Conservation (phyloP, 108 stramenopile species). For the Cyclotella baltica region DNA sequence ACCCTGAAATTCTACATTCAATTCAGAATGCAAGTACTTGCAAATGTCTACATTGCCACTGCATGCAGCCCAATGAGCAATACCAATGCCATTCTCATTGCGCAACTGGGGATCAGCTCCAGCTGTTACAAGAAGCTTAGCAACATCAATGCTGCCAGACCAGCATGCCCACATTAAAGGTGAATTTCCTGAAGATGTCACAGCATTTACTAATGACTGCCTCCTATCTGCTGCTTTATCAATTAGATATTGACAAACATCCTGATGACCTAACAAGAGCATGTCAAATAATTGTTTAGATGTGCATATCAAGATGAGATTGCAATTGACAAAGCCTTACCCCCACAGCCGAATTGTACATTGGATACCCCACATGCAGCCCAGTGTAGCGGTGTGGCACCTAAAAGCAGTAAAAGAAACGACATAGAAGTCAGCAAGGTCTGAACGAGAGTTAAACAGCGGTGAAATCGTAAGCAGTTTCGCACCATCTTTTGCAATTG, state of each 20-base stretch:
- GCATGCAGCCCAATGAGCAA: constrained; percentile 36
- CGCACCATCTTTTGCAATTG: constrained; percentile 34
- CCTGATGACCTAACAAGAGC: constrained; percentile 1
- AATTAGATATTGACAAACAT: constrained; percentile 21
- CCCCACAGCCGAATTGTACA: constrained; percentile 24
- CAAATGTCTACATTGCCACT: constrained; percentile 7
- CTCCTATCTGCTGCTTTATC: constrained; percentile 16
- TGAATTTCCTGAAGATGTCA: constrained; percentile 12
- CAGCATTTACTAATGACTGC: constrained; percentile 26
- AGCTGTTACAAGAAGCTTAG: constrained; percentile 35
- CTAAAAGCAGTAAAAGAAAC: too few species aligned
- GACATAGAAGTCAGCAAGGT: too few species aligned
- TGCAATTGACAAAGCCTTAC: background rate
- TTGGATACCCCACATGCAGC: constrained; percentile 34
- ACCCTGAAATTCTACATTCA: background rate
- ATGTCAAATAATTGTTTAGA: background rate
- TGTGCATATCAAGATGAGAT: background rate
- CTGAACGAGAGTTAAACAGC: too few species aligned
- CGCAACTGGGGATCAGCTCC: constrained; percentile 32
- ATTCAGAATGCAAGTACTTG: background rate
- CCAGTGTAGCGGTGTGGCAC: constrained; percentile 60
- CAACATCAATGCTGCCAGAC: constrained; percentile 36
- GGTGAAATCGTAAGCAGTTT: too few species aligned
- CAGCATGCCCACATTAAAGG: constrained; percentile 49
- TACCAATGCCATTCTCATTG: constrained; percentile 20